These are phyloP conservation scores for Pinus albicaulis DNA, from an alignment of 75 land plant species.

Conservation along the genomic window DNA sequence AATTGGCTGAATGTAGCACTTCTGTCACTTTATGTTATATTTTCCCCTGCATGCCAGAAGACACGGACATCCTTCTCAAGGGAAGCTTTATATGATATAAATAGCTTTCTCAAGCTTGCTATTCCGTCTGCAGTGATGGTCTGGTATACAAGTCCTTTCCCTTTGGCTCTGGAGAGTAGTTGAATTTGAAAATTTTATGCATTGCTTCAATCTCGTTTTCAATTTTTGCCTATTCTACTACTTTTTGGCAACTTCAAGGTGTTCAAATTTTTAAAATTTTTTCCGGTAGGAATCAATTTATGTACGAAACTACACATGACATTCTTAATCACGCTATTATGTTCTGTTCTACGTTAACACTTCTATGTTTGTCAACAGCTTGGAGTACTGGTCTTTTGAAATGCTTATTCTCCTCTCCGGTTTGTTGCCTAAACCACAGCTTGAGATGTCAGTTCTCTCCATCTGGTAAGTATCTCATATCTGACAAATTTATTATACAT, in stretches of 20 bases:
- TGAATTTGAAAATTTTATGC: background rate
- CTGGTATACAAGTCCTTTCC: constrained; percentile 44
- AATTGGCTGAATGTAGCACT: constrained; percentile 59
- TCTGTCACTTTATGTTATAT: constrained; percentile 41
- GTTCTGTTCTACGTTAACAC: background rate
- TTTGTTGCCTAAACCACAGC: constrained; percentile 62
- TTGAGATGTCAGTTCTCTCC: constrained; percentile 66
- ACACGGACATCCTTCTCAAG: constrained; percentile 66
- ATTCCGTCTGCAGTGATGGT: constrained; percentile 76
- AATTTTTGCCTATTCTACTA: background rate
- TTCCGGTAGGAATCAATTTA: no score
- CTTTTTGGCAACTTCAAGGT: no score
- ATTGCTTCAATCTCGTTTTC: background rate
- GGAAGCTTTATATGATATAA: constrained; percentile 59
- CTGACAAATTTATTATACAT: constrained; percentile 24
- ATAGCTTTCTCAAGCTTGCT: constrained; percentile 53
- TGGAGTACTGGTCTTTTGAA: constrained; percentile 76
- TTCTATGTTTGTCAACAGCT: constrained; percentile 25
- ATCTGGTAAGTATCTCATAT: constrained; percentile 27
- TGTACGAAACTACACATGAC: no score
- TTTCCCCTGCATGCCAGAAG: constrained; percentile 50
- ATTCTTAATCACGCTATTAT: no score
- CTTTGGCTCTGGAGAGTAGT: background rate
- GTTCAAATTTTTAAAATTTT: no score
- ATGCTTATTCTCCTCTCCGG: constrained; percentile 58